Conservation (phyloP, 345 rosid species). For the Bruguiera gymnorhiza region DNA sequence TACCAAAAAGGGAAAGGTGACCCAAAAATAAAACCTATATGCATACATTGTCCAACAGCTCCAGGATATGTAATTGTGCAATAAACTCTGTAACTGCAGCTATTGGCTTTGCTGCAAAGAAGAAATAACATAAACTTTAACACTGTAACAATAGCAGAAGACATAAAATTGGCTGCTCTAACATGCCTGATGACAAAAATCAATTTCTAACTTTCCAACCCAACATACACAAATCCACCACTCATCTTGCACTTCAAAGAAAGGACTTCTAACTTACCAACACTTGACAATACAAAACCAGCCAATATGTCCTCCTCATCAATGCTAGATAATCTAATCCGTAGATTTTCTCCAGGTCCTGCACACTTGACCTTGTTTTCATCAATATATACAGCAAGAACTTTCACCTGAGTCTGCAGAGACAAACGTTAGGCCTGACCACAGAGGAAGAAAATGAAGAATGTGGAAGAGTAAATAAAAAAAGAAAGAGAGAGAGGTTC, state of each 20-base stretch:
- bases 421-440: conserved; percentile 8
- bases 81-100: conserved; percentile 70
- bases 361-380: conserved; percentile 79
- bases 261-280: conserved; percentile 46
- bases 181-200: not conserved
- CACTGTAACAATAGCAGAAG: conserved; percentile 1
- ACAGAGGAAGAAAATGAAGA: not conserved
- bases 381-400: conserved; percentile 59
- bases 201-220: not conserved
- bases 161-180: not conserved
- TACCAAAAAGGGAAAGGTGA: not conserved
- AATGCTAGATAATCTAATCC: conserved; percentile 75
- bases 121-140: conserved; percentile 9
- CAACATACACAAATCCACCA: not conserved
- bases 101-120: conserved; percentile 64
- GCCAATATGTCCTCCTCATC: conserved; percentile 90
- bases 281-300: conserved; percentile 85
- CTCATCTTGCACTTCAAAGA: not conserved
- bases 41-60: conserved; percentile 81
- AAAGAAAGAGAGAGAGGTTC: not conserved
- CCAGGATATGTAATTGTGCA: conserved; percentile 89
- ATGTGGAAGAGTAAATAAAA: not conserved
- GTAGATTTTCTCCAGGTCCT: conserved; percentile 91
- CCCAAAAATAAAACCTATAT: conserved; percentile 1
- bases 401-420: conserved; percentile 76